Evolutionary conservation across 768 basidiomycete genomes (phyloP).

Genomic region (Rhodotorula graminis): DNA sequence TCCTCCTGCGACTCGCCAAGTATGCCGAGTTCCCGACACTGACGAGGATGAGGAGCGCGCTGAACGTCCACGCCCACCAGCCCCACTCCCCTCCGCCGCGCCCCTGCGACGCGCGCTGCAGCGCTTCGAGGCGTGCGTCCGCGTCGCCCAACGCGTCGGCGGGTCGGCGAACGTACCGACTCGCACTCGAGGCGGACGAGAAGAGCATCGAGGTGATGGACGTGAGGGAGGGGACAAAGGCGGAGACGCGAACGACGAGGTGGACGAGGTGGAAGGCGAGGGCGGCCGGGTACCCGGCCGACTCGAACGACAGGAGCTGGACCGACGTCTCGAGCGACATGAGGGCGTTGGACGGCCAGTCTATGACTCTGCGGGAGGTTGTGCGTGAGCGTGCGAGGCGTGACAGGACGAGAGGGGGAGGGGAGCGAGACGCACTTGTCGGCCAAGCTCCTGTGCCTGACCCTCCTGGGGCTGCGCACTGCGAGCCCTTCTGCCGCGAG

Average conservation of each 20-base stretch:
- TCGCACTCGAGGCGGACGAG: not conserved
- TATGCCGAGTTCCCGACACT: conserved; percentile 31
- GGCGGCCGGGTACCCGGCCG: conserved; percentile 32
- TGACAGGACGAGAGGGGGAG: no score
- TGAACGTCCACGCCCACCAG: conserved; percentile 13
- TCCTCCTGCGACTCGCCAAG: conserved; percentile 23
- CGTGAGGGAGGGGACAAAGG: conserved; percentile 27
- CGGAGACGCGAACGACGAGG: conserved; percentile 26
- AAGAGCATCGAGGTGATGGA: conserved; percentile 8
- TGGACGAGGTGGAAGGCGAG: conserved; percentile 22
- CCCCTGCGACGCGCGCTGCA: not conserved
- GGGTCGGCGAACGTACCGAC: conserved; percentile 3
- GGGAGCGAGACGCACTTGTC: not conserved
- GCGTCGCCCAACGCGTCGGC: conserved; percentile 15
- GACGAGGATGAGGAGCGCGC: conserved; percentile 17
- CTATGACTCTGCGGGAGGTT: conserved; percentile 4
- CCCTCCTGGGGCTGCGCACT: not conserved
- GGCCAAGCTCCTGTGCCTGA: not conserved
- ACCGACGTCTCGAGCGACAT: conserved; percentile 29
- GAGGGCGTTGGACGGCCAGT: conserved; percentile 24
- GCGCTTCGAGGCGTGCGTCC: conserved; percentile 28
- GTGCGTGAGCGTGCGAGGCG: not conserved
- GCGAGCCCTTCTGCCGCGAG: not conserved
- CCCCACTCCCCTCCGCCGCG: not conserved
- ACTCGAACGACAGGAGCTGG: conserved; percentile 31